Evolutionary conservation across 2,329 filamentous ascomycete genomes (phyloP), one percentile per base, ranked within the genome.

Genomic region (Pseudocercospora musae): DNA sequence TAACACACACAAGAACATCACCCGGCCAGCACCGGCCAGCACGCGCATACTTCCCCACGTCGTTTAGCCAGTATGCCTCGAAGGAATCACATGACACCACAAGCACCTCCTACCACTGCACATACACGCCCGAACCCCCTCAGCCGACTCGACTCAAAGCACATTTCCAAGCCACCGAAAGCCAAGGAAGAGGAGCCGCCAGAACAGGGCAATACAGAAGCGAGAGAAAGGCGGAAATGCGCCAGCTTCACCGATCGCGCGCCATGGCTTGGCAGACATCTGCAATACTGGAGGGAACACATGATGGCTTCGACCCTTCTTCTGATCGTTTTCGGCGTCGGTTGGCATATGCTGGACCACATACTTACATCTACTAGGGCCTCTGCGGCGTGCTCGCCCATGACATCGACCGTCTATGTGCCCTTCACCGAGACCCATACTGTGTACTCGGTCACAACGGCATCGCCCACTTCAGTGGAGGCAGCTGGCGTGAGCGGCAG

Each of bases 291-390:
- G 33, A 46, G 59, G 11, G 18, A 23, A 15, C 37, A 31, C 23
- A 50, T 64, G 49, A 62, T 70, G 46, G 21, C 60, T 48, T 48
- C 66, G 9, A 15, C 67, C 42, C 66, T 69, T 29, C 49, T 65
- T 20, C 60, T 70, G 50, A 54, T 72, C 56, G 68, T 69, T 44
- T 68, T 71, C 54, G 69, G 71, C n/a, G 29, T 62, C 4, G 42
- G 69, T 3, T 68, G 65, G 31, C 48, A 42, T 9, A 29, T 71
- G 63, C 27, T 69, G 58, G 68, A 70, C 59, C 68, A 70, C 69
- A 70, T 74, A 72, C 70, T 74, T 52, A 29, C 55, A 27, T 44
- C 57, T 27, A 67, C 68, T 60, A 73, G 71, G 62, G 72, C 62
- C 46, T 68, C 65, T 55, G 72, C 71, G 46, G 49, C 63, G 62